Evolutionary conservation across 2,329 filamentous ascomycete species (phyloP).

Genomic region (Fusarium proliferatum): DNA sequence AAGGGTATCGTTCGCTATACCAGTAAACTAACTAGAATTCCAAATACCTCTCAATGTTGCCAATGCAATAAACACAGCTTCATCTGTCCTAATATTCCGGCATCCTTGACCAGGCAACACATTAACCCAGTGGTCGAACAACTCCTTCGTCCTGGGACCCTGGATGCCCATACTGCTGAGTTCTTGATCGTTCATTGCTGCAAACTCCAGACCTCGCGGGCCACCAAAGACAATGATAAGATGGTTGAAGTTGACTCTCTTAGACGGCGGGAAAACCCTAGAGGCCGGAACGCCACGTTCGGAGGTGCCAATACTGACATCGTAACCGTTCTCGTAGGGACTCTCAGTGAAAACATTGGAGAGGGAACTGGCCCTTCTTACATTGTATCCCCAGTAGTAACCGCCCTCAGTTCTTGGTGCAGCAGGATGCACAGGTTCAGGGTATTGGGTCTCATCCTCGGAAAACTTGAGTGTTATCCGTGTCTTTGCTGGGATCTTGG

Average conservation of each 20-base stretch:
- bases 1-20: constrained; percentile 42
- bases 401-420: constrained; percentile 78
- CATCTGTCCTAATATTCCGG: constrained; percentile 84
- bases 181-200: constrained; percentile 70
- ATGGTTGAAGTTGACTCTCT: constrained; percentile 69
- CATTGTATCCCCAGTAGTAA: constrained; percentile 87
- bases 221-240: constrained; percentile 84
- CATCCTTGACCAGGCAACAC: constrained; percentile 84
- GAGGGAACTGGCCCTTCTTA: constrained; percentile 73
- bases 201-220: constrained; percentile 81
- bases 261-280: constrained; percentile 58
- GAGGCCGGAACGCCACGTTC: constrained; percentile 73
- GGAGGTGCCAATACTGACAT: constrained; percentile 84
- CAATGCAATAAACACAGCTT: constrained; percentile 82
- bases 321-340: constrained; percentile 80
- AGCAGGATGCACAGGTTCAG: constrained; percentile 73
- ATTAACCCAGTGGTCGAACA: constrained; percentile 90
- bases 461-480: constrained; percentile 79
- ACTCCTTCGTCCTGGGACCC: constrained; percentile 71
- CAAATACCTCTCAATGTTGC: constrained; percentile 72
- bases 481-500: constrained; percentile 74
- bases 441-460: constrained; percentile 55
- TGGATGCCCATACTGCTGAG: constrained; percentile 71
- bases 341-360: constrained; percentile 82
- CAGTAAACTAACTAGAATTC: constrained; percentile 49